These are phyloP conservation scores for Microthyrium microscopicum DNA, from an alignment of 2,329 filamentous ascomycete species.

Conservation along the genomic window DNA sequence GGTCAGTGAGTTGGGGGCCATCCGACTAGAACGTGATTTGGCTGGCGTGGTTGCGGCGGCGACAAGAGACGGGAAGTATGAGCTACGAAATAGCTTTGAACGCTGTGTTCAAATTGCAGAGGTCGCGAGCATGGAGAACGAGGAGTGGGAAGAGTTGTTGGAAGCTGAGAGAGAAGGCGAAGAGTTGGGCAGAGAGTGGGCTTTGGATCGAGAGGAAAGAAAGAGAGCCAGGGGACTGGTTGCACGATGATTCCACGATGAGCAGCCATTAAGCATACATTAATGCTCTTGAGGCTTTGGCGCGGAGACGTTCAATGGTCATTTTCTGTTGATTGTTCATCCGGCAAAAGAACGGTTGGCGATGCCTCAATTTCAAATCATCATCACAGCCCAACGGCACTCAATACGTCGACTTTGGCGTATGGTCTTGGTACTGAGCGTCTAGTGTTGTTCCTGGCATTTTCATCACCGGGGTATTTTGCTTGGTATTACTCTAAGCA, in stretches of 20 bases:
- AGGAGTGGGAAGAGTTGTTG: slow-evolving; percentile 73
- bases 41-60: slow-evolving; percentile 55
- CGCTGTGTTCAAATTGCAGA: slow-evolving; percentile 66
- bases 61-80: slow-evolving; percentile 54
- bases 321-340: too few relatives aligned
- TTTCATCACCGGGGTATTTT: too few relatives aligned
- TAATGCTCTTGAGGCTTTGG: too few relatives aligned
- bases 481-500: too few relatives aligned
- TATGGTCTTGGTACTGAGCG: too few relatives aligned
- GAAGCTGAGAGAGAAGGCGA: slow-evolving; percentile 25
- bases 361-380: too few relatives aligned
- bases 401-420: too few relatives aligned
- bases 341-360: too few relatives aligned
- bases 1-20: slow-evolving; percentile 66
- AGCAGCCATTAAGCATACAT: too few relatives aligned
- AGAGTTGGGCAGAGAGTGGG: slow-evolving; percentile 54
- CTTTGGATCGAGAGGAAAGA: slow-evolving; percentile 57
- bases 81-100: slow-evolving; percentile 59
- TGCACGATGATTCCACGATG: background rate
- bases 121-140: slow-evolving; percentile 86
- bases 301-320: too few relatives aligned
- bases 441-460: too few relatives aligned
- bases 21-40: slow-evolving; percentile 71
- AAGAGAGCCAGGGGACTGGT: slow-evolving; percentile 55
- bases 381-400: too few relatives aligned